Percentiles rank a stretch among this genome's conserved stretches.
Conservation (phyloP, 257 asterid genomes). For the Cinchona pubescens region DNA sequence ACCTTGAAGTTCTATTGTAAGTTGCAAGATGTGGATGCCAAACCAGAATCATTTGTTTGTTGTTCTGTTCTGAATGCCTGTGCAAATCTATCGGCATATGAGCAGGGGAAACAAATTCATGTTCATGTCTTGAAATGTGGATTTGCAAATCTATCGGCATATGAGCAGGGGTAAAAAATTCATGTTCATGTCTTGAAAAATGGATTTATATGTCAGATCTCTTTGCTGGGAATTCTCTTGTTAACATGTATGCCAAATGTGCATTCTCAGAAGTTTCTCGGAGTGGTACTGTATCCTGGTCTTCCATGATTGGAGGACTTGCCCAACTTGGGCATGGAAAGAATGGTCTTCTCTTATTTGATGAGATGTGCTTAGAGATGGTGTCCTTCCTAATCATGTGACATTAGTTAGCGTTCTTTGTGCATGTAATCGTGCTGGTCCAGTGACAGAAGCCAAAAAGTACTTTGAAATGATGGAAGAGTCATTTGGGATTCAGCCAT, state of each 20-base stretch:
- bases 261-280: constrained; percentile 54
- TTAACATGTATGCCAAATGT: constrained; percentile 82
- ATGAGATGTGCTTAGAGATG: constrained; percentile 52
- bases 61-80: constrained; percentile 71
- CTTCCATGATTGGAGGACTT: constrained; percentile 77
- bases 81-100: constrained; percentile 74
- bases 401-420: constrained; percentile 68
- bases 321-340: constrained; percentile 76
- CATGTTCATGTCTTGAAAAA: too few species aligned
- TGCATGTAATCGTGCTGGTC: constrained; percentile 80
- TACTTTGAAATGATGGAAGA: constrained; percentile 56
- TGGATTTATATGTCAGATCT: constrained; percentile 51
- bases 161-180: too few species aligned
- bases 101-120: constrained; percentile 77
- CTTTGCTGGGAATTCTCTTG: constrained; percentile 78
- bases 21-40: constrained; percentile 40
- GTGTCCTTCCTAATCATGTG: constrained; percentile 59
- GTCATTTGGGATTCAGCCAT: constrained; percentile 51
- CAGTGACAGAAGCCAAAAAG: constrained; percentile 55
- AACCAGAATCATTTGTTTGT: constrained; percentile 74
- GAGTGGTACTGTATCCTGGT: constrained; percentile 65
- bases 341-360: constrained; percentile 50
- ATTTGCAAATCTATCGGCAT: too few species aligned
- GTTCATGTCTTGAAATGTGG: constrained; percentile 62
- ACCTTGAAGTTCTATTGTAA: constrained; percentile 58